Conservation (phyloP, 257 asterid genomes). For the Knoxia roxburghii region DNA sequence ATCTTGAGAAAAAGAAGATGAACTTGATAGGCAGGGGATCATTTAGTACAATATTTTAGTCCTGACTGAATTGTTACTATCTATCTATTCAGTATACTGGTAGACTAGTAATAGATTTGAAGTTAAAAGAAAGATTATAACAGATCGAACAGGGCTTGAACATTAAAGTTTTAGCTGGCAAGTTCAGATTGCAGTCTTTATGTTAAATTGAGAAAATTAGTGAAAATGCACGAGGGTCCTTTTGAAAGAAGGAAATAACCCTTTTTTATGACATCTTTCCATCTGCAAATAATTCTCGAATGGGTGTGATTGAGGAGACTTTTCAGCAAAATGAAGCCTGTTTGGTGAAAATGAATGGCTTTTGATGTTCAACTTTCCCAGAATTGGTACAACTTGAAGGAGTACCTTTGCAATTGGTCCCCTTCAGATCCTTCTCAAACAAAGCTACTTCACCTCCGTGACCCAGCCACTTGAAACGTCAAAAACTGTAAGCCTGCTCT, state of each 20-base stretch:
- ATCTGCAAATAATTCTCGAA: background rate
- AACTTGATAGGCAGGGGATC: background rate
- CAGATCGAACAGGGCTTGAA: too few species aligned
- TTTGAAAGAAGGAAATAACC: too few species aligned
- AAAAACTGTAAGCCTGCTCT: too few species aligned
- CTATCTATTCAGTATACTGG: background rate
- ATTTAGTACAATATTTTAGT: background rate
- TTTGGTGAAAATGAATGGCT: background rate
- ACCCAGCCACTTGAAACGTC: too few species aligned
- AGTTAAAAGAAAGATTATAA: too few species aligned
- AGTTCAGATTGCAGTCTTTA: too few species aligned
- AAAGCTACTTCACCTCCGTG: background rate
- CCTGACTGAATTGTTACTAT: background rate
- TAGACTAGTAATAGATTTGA: background rate
- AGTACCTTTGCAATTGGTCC: background rate
- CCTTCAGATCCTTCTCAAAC: background rate
- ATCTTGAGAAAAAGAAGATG: constrained; percentile 12
- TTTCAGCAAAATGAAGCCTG: too few species aligned
- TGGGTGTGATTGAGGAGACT: too few species aligned
- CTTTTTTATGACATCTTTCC: too few species aligned
- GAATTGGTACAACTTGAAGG: background rate
- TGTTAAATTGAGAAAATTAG: too few species aligned
- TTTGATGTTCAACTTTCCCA: background rate
- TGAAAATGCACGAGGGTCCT: too few species aligned
- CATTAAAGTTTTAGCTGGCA: too few species aligned